Conservation (phyloP, 306 rosid species). For the Castanea crenata region DNA sequence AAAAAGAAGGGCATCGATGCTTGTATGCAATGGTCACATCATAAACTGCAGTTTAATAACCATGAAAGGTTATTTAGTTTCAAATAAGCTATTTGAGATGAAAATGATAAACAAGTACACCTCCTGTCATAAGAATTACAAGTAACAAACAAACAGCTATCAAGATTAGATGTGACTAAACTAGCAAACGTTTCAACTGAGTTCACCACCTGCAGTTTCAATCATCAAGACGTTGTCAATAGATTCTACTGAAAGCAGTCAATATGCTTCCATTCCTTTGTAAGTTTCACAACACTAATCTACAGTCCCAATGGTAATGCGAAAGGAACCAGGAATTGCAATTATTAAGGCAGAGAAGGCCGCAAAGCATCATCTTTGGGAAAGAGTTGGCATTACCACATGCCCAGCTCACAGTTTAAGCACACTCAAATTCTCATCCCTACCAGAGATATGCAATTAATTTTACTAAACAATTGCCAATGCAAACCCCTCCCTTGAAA, state of each 20-base stretch:
- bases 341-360: not conserved
- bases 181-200: no score
- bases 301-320: not conserved
- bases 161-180: not conserved
- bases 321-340: not conserved
- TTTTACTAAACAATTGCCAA: not conserved
- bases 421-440: not conserved
- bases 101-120: not conserved
- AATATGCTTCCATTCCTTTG: not conserved
- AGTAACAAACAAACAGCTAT: not conserved
- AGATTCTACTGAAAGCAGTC: not conserved
- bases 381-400: not conserved
- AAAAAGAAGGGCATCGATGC: conserved; percentile 72
- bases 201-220: not conserved
- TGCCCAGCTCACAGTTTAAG: not conserved
- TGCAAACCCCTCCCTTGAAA: not conserved
- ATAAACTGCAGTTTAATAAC: conserved; percentile 60
- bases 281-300: not conserved
- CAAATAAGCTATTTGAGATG: conserved; percentile 3
- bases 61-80: conserved; percentile 11
- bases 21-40: conserved; percentile 82
- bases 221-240: not conserved
- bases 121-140: not conserved
- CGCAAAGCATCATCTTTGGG: not conserved
- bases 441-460: not conserved